Evolutionary conservation across 2,329 filamentous ascomycete genomes (phyloP).

Genomic region (Rhynchosporium graminicola): DNA sequence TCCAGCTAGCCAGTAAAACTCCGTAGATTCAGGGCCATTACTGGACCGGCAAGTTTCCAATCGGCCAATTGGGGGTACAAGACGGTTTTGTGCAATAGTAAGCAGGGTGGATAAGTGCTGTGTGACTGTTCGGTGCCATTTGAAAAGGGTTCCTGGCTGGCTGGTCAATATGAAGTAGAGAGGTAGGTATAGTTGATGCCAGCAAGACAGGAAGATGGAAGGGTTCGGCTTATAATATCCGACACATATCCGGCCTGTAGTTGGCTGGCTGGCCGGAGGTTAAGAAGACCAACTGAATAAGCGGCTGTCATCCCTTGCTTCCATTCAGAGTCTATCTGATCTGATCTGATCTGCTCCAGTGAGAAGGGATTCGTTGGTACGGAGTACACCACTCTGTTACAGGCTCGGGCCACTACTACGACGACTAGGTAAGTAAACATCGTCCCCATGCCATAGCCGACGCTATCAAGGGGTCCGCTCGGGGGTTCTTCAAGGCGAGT

Average conservation of each 20-base stretch:
- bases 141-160: neutral
- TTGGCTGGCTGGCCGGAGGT: slow-evolving; percentile 1
- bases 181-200: neutral
- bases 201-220: neutral
- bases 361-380: neutral
- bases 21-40: slow-evolving; percentile 1
- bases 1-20: neutral
- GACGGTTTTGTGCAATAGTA: neutral
- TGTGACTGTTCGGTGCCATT: neutral
- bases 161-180: neutral
- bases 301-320: slow-evolving; percentile 7
- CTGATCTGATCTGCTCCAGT: neutral
- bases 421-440: too few species aligned
- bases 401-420: neutral
- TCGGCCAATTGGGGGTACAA: neutral
- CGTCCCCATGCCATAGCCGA: slow-evolving; percentile 4
- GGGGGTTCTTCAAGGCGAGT: slow-evolving; percentile 6
- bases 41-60: neutral
- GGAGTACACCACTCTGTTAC: neutral
- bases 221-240: slow-evolving; percentile 4
- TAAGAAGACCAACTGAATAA: neutral
- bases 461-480: neutral
- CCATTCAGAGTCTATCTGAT: neutral
- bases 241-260: neutral
- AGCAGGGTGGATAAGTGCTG: neutral